A percentile compares a stretch with the other conserved stretches of the same genome.
Evolutionary conservation across 768 basidiomycete species (phyloP).

Genomic region (Solioccasus polychromus): DNA sequence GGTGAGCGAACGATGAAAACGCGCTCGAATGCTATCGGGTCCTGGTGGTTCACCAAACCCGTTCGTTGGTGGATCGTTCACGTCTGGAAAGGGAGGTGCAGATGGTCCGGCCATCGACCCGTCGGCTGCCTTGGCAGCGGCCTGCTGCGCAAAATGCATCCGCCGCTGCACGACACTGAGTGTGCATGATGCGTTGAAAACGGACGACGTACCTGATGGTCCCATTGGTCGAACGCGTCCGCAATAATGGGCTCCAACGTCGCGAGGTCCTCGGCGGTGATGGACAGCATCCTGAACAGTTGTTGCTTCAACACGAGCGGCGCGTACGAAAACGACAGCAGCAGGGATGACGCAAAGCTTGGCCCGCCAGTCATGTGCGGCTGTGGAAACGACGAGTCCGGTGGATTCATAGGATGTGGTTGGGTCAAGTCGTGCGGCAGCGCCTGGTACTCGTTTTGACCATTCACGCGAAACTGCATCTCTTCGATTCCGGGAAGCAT

Average conservation of each 20-base stretch:
- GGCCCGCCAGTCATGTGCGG: slow-evolving; percentile 55
- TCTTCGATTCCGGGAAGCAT: slow-evolving; percentile 64
- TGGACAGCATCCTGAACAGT: slow-evolving; percentile 64
- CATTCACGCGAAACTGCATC: slow-evolving; percentile 57
- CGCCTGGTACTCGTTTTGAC: slow-evolving; percentile 39
- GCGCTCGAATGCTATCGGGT: slow-evolving; percentile 49
- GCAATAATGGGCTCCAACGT: slow-evolving; percentile 79
- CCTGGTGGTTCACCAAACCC: slow-evolving; percentile 30
- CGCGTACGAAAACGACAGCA: slow-evolving; percentile 74
- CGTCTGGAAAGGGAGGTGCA: slow-evolving; percentile 29
- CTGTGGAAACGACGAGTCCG: slow-evolving; percentile 66
- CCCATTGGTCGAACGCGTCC: slow-evolving; percentile 85
- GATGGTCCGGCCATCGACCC: slow-evolving; percentile 30
- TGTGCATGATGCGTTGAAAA: neutral
- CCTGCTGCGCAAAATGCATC: slow-evolving; percentile 43
- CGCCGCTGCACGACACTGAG: slow-evolving; percentile 35
- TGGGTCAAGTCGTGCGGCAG: slow-evolving; percentile 36
- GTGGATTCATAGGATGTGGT: slow-evolving; percentile 34
- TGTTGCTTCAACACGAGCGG: slow-evolving; percentile 68
- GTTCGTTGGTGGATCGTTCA: slow-evolving; percentile 30
- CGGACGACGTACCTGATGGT: slow-evolving; percentile 57
- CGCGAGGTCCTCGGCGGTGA: slow-evolving; percentile 77
- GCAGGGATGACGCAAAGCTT: slow-evolving; percentile 74
- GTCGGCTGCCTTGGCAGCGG: slow-evolving; percentile 30
- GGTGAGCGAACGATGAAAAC: slow-evolving; percentile 59